Percentiles rank a stretch among this genome's conserved stretches.
Evolutionary conservation across 805 yeast species (phyloP).

Genomic region (Pichia nakasei): DNA sequence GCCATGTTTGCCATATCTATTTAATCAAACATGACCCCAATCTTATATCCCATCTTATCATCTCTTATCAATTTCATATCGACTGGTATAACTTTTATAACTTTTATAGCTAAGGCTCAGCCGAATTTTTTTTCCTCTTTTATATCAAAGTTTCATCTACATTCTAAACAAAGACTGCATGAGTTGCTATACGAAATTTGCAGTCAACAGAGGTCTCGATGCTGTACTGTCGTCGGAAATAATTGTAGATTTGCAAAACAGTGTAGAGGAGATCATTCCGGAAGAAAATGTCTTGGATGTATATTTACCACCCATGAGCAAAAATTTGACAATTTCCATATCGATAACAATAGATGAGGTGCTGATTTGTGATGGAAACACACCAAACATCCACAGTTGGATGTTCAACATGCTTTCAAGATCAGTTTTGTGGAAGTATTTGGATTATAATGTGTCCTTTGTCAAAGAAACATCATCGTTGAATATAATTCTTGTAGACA

Average conservation of each 20-base stretch:
- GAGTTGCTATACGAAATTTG: too few relatives aligned
- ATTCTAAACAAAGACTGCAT: too few relatives aligned
- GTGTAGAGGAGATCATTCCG: too few relatives aligned
- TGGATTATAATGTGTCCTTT: not conserved
- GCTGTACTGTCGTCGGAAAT: not conserved
- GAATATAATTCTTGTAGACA: too few relatives aligned
- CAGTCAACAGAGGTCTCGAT: too few relatives aligned
- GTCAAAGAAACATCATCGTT: not conserved
- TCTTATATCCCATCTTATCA: not conserved
- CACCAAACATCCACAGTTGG: slow-evolving; percentile 1
- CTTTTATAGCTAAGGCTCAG: too few relatives aligned
- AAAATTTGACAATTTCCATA: not conserved
- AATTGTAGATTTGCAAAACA: not conserved
- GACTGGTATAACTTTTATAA: too few relatives aligned
- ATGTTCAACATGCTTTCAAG: not conserved
- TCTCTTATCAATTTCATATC: not conserved
- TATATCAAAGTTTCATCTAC: too few relatives aligned
- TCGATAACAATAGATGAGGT: not conserved
- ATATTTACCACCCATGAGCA: not conserved
- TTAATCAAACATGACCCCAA: too few relatives aligned
- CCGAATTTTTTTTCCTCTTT: too few relatives aligned
- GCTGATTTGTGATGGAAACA: not conserved
- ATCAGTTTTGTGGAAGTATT: slow-evolving; percentile 1
- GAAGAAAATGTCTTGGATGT: not conserved
- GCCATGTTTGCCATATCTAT: too few relatives aligned